phyloP scores from a whole-genome alignment of 2,329 filamentous ascomycete species.

The Cladorrhinum sp. region DNA sequence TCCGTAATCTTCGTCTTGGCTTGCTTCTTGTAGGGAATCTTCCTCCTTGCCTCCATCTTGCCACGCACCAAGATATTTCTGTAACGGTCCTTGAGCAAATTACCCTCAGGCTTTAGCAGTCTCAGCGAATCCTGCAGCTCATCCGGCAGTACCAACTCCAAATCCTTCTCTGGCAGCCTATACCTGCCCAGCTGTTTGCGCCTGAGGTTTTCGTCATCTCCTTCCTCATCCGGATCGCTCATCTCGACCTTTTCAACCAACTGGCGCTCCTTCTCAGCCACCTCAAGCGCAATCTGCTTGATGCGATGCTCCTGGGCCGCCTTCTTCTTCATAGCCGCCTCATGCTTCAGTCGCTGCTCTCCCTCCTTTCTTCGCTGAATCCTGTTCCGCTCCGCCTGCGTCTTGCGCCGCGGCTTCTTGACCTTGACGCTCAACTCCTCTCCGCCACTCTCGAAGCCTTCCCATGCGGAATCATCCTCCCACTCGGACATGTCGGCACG shows the following conservation, averaged over 20 bases:
- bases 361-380: conserved; percentile 85
- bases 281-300: conserved; percentile 64
- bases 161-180: conserved; percentile 70
- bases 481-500: conserved; percentile 64
- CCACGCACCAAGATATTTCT: conserved; percentile 83
- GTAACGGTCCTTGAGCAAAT: conserved; percentile 87
- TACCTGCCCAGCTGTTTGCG: conserved; percentile 71
- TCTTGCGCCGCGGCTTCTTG: conserved; percentile 82
- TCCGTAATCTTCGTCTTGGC: conserved; percentile 78
- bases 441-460: conserved; percentile 78
- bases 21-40: conserved; percentile 78
- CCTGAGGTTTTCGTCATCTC: conserved; percentile 62
- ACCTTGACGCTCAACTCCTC: conserved; percentile 63
- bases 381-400: conserved; percentile 80
- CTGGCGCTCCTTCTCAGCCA: conserved; percentile 55
- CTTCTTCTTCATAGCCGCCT: conserved; percentile 69
- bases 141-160: conserved; percentile 79
- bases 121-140: conserved; percentile 79
- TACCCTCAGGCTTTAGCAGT: conserved; percentile 90
- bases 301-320: conserved; percentile 69
- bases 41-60: conserved; percentile 79
- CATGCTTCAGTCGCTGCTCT: conserved; percentile 72
- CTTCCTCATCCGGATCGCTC: conserved; percentile 52
- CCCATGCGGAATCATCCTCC: conserved; percentile 91
- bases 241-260: conserved; percentile 43